Percentiles rank a stretch among this genome's conserved stretches.
These are phyloP conservation scores for Russula olivacea DNA, from an alignment of 768 basidiomycete species.

Conservation along the genomic window DNA sequence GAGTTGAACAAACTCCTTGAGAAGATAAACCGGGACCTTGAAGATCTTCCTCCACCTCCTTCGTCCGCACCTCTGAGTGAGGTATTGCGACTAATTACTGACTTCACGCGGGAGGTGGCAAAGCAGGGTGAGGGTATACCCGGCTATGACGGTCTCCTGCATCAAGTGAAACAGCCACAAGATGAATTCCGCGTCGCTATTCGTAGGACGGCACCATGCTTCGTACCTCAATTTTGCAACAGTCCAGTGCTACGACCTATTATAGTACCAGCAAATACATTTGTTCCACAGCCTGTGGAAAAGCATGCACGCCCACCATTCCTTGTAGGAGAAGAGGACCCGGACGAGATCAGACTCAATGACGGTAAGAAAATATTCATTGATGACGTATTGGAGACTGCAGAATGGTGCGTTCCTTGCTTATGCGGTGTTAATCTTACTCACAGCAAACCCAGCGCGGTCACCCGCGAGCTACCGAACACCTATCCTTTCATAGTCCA, in stretches of 20 bases:
- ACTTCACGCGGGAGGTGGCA: conserved; percentile 36
- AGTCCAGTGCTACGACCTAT: no score
- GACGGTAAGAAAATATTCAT: conserved; percentile 37
- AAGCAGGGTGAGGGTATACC: neutral
- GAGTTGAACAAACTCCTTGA: conserved; percentile 47
- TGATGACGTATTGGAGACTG: conserved; percentile 46
- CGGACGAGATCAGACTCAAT: neutral
- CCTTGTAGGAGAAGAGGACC: conserved; percentile 26
- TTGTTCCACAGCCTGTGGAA: no score
- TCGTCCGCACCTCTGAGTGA: conserved; percentile 54
- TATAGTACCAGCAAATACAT: no score
- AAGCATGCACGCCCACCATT: conserved; percentile 8
- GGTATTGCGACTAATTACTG: conserved; percentile 42
- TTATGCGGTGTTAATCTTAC: neutral
- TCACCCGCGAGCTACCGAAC: conserved; percentile 65
- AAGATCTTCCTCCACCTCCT: conserved; percentile 44
- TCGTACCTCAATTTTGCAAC: neutral
- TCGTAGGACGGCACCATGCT: conserved; percentile 13
- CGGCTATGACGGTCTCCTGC: neutral
- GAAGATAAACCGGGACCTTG: conserved; percentile 34
- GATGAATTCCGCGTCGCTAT: conserved; percentile 2
- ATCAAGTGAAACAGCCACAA: conserved; percentile 5
- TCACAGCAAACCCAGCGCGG: conserved; percentile 40
- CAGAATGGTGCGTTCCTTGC: conserved; percentile 38
- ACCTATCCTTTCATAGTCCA: conserved; percentile 61